A percentile compares a stretch with the other conserved stretches of the same genome.
These are phyloP conservation scores for Paxillus rubicundulus DNA, from an alignment of 768 basidiomycete species.

Conservation along the genomic window DNA sequence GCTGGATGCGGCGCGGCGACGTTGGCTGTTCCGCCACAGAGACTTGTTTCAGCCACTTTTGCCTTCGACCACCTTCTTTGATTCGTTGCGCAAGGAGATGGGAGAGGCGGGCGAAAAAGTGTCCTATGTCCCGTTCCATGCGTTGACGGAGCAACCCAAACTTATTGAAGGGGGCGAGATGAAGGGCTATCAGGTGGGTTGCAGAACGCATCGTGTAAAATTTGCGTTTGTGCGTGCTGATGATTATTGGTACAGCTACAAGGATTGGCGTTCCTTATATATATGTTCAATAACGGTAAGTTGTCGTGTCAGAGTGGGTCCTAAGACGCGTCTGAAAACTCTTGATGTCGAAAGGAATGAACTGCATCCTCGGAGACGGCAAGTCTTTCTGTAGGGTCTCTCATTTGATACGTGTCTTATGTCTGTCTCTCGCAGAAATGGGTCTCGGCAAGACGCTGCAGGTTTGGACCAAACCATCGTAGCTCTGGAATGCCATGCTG, in stretches of 20 bases:
- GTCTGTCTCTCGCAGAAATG: slow-evolving; percentile 40
- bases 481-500: neutral
- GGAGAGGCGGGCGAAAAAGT: slow-evolving; percentile 26
- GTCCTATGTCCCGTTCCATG: slow-evolving; percentile 36
- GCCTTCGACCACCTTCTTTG: slow-evolving; percentile 40
- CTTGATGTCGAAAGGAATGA: slow-evolving; percentile 45
- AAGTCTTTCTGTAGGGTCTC: slow-evolving; percentile 15
- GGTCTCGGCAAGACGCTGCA: slow-evolving; percentile 67
- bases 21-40: slow-evolving; percentile 46
- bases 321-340: neutral
- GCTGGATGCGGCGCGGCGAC: slow-evolving; percentile 41
- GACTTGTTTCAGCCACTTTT: slow-evolving; percentile 48
- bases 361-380: slow-evolving; percentile 73
- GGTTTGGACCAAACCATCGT: slow-evolving; percentile 24
- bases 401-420: neutral
- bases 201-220: neutral
- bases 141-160: slow-evolving; percentile 46
- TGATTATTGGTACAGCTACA: slow-evolving; percentile 38
- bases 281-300: slow-evolving; percentile 66
- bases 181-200: slow-evolving; percentile 67
- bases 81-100: slow-evolving; percentile 32
- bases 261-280: slow-evolving; percentile 63
- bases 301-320: neutral
- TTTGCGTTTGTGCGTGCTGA: neutral
- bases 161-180: slow-evolving; percentile 55